Percentiles rank a stretch among this genome's conserved stretches.
Evolutionary conservation across 1,284 basidiomycete species (phyloP).

Genomic region (Laetiporus sulphureus): DNA sequence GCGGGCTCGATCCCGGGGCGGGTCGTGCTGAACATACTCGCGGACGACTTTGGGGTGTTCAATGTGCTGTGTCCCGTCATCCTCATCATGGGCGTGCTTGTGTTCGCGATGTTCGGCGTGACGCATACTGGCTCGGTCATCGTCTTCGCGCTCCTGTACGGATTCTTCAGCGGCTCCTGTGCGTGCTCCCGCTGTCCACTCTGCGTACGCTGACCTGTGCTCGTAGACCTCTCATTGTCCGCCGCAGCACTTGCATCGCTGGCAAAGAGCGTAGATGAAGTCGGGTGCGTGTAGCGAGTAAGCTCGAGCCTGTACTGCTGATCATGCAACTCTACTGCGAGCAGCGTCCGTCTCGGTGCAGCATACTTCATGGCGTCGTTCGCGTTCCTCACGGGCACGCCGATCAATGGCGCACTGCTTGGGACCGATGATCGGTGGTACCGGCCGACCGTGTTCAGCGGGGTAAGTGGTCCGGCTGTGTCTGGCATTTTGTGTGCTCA

Average conservation of each 20-base stretch:
- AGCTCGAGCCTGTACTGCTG: background rate
- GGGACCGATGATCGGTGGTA: slow-evolving; percentile 1
- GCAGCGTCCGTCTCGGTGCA: slow-evolving; percentile 2
- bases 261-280: background rate
- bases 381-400: slow-evolving; percentile 6
- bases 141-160: slow-evolving; percentile 49
- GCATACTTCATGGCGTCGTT: slow-evolving; percentile 1
- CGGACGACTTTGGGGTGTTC: slow-evolving; percentile 22
- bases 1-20: slow-evolving; percentile 22
- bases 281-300: slow-evolving; percentile 1
- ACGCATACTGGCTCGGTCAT: slow-evolving; percentile 29
- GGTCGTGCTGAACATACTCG: slow-evolving; percentile 20
- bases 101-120: slow-evolving; percentile 28
- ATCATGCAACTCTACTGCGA: too few species aligned
- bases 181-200: background rate
- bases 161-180: slow-evolving; percentile 28
- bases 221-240: background rate
- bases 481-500: background rate
- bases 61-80: slow-evolving; percentile 21
- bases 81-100: slow-evolving; percentile 13
- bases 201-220: background rate
- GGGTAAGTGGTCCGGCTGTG: background rate
- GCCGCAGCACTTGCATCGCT: background rate
- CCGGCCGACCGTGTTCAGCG: slow-evolving; percentile 5
- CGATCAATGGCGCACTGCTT: slow-evolving; percentile 8